Conservation (phyloP, 139 green algal species). For the Closterium sp. region DNA sequence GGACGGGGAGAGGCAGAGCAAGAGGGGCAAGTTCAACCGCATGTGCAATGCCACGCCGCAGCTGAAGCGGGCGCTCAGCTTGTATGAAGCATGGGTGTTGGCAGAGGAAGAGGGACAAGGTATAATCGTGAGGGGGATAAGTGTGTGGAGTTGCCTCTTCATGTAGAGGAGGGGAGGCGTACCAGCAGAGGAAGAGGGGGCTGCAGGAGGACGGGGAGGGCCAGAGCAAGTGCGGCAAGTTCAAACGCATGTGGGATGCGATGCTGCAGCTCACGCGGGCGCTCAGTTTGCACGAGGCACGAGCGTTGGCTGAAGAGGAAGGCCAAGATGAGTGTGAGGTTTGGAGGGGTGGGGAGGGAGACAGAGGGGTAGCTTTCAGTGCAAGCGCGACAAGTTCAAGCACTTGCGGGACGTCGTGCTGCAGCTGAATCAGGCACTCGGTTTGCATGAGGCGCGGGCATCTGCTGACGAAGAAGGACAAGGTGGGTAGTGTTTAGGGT, state of each 20-base stretch:
- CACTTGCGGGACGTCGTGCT: neutral
- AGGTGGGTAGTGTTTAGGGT: too few relatives aligned
- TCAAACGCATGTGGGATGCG: neutral
- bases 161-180: too few relatives aligned
- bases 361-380: too few relatives aligned
- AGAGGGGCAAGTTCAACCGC: conserved; percentile 18
- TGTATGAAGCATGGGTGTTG: conserved; percentile 22
- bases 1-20: conserved; percentile 55
- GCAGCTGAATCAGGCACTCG: too few relatives aligned
- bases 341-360: too few relatives aligned
- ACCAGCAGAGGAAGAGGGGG: too few relatives aligned
- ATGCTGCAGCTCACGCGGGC: neutral
- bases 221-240: conserved; percentile 36
- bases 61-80: conserved; percentile 1
- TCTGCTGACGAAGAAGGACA: too few relatives aligned
- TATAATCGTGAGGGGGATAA: too few relatives aligned
- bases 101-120: conserved; percentile 15
- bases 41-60: neutral
- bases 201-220: conserved; percentile 63
- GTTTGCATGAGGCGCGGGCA: too few relatives aligned
- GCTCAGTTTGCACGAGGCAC: conserved; percentile 28
- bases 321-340: too few relatives aligned
- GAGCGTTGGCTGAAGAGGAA: conserved; percentile 16
- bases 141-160: too few relatives aligned
- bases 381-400: too few relatives aligned